Base-by-base conservation (phyloP, 1,284 basidiomycete species). In the Ustilago sp. region DNA sequence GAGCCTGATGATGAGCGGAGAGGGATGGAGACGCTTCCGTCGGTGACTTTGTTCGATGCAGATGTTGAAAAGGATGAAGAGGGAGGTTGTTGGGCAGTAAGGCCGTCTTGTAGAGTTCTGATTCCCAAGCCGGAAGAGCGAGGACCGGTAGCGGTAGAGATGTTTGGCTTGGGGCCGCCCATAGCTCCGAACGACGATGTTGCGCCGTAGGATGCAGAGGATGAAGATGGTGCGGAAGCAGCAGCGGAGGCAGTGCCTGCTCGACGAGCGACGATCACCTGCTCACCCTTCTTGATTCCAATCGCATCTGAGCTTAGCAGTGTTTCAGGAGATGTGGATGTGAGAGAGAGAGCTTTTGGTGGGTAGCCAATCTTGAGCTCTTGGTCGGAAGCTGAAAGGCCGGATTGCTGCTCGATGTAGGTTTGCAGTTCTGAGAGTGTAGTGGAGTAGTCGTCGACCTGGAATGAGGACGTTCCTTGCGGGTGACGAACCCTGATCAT, bases 341-440 rank as follows among this genome's bases (percentile, higher is more conserved):
- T 19, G 8, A 74, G 34, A n/a, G 23, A 34, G 9, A 77, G 43
- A 13, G 58, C 15, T 17, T 61, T 68, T 6, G 77, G 77, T 11
- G 77, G 77, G 47, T 79, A 79, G 17, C 77, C 77, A 4, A 60
- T 63, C 57, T 75, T 71, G 45, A 79, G 64, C 56, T 74, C 76
- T 36, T 78, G 76, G 11, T 78, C 64, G 12, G 39, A 41, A 0
- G 68, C 23, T 6, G 63, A 36, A 41, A 78, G 74, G 9, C 59
- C 62, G 8, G 34, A 59, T 12, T 66, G 61, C 50, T 55, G 41
- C 8, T 50, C 43, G 56, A 78, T 66, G 54, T 47, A 65, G 6
- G n/a, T 34, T 28, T 78, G 71, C 5, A 78, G 51, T 12, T 54
- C 53, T 3, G 35, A 36, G 13, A 68, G 56, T n/a, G 68, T 64